Percentiles rank a stretch among this genome's conserved stretches.
Conservation (phyloP, 352 stramenopile species). For the Phytophthora hibernalis region DNA sequence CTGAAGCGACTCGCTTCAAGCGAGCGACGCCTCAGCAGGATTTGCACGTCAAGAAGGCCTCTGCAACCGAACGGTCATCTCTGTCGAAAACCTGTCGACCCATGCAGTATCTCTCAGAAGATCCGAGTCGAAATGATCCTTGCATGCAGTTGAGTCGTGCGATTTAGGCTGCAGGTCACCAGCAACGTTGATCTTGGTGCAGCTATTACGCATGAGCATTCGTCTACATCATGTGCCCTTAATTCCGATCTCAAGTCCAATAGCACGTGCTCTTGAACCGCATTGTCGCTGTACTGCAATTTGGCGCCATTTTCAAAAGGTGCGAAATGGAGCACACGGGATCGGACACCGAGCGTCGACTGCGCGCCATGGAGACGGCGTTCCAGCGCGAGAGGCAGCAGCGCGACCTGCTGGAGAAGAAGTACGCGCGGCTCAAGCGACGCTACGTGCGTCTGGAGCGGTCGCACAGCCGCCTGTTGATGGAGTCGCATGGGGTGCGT, state of each 20-base stretch:
- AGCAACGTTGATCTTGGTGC: background rate
- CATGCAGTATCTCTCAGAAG: too few species aligned
- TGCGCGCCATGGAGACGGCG: slow-evolving; percentile 53
- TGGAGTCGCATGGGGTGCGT: slow-evolving; percentile 40
- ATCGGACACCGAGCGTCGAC: slow-evolving; percentile 33
- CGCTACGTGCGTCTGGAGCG: slow-evolving; percentile 70
- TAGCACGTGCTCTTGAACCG: background rate
- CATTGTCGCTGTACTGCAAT: background rate
- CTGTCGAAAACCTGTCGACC: too few species aligned
- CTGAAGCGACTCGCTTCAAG: too few species aligned
- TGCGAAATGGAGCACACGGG: slow-evolving; percentile 20
- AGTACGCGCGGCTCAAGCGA: slow-evolving; percentile 76
- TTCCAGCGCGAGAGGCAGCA: slow-evolving; percentile 59
- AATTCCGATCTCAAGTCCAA: background rate
- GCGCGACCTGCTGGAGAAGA: slow-evolving; percentile 65
- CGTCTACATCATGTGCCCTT: background rate
- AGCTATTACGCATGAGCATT: background rate
- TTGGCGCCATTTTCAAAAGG: slow-evolving; percentile 22
- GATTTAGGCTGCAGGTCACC: background rate
- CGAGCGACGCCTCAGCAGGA: background rate
- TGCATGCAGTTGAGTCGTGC: too few species aligned
- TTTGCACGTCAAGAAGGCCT: background rate
- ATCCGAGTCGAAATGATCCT: too few species aligned
- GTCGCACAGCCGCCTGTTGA: slow-evolving; percentile 50
- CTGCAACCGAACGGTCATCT: background rate